Evolutionary conservation across 2,329 filamentous ascomycete genomes (phyloP), one percentile per base, ranked within the genome.

Genomic region (Zalaria obscura): DNA sequence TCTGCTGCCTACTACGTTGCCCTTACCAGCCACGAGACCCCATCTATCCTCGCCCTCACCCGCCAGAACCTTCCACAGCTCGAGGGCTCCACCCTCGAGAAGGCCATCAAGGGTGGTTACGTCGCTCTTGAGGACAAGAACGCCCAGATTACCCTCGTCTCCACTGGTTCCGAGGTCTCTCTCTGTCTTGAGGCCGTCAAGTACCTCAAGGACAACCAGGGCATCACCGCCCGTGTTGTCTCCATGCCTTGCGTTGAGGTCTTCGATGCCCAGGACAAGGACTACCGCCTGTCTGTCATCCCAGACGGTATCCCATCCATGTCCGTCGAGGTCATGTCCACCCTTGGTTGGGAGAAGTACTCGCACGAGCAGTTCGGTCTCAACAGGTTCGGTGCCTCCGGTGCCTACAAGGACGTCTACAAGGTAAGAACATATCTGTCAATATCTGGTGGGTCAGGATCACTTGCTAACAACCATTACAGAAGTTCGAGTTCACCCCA

Each of bases 401-500:
- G 89, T 58, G 82, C 89, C 52, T 96, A 96, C 75, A 89, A 89
- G 80, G 81, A 96, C 58, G 87, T 98, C 47, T 98, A 98, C 77
- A 82, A 84, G 75, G 84, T 67, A 58, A 52, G 64, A 54, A 32
- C n/a, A 32, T 7, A 32, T 31, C 5, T 38, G 5, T 5, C 26
- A 4, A 4, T 31, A 31, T 25, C 28, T 6, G 27, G 29, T 18
- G 6, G 7, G 35, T 35, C 35, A 32, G 42, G 10, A 7, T 28
- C 39, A 49, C 9, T 31, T n/a, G 34, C 44, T 47, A 29, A 49
- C 37, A 9, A n/a, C 8, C 27, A n/a, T 25, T 59, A 55, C 56
- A 93, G 83, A 96, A 95, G 78, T 98, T 98, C 70, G 91, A 96
- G 68, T 96, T 98, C 74, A 98, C 89, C 39, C 84, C 91, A 41